Conservation (phyloP, 1,284 basidiomycete genomes). For the Stereum hirsutum region DNA sequence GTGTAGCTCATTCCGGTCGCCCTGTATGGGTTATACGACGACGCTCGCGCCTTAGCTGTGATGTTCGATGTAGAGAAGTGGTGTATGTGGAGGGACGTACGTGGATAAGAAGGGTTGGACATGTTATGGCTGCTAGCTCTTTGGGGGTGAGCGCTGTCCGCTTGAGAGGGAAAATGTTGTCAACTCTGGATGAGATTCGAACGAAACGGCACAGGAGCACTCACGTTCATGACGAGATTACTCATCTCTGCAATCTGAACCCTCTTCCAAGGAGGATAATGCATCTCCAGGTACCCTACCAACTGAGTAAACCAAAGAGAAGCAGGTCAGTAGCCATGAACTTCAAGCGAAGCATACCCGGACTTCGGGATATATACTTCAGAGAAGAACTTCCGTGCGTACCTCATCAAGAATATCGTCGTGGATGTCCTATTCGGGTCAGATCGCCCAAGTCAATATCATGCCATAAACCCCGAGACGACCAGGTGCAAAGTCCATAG, state of each 20-base stretch:
- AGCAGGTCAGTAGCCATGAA: no score
- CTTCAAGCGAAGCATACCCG: no score
- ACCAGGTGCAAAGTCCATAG: no score
- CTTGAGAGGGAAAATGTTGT: background rate
- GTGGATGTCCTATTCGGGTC: slow-evolving; percentile 44
- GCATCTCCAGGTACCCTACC: slow-evolving; percentile 10
- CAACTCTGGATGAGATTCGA: background rate
- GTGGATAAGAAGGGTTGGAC: slow-evolving; percentile 66
- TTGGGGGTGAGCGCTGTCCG: slow-evolving; percentile 28
- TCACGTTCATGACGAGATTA: slow-evolving; percentile 50
- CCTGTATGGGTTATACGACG: slow-evolving; percentile 27
- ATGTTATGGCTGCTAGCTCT: slow-evolving; percentile 40
- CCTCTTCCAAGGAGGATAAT: slow-evolving; percentile 12
- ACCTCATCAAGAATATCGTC: slow-evolving; percentile 27
- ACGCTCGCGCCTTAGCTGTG: background rate
- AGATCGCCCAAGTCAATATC: no score
- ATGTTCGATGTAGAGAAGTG: no score
- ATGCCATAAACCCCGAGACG: no score
- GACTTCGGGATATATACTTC: no score
- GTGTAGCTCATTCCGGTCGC: slow-evolving; percentile 46
- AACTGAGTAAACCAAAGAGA: slow-evolving; percentile 3
- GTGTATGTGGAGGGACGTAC: slow-evolving; percentile 24
- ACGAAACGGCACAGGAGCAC: slow-evolving; percentile 13
- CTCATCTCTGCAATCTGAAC: slow-evolving; percentile 33
- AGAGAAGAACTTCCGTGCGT: background rate